Percentiles rank a stretch among this genome's conserved stretches.
phyloP scores from a whole-genome alignment of 805 yeast genomes.

The Groenewaldozyma tartarivorans region DNA sequence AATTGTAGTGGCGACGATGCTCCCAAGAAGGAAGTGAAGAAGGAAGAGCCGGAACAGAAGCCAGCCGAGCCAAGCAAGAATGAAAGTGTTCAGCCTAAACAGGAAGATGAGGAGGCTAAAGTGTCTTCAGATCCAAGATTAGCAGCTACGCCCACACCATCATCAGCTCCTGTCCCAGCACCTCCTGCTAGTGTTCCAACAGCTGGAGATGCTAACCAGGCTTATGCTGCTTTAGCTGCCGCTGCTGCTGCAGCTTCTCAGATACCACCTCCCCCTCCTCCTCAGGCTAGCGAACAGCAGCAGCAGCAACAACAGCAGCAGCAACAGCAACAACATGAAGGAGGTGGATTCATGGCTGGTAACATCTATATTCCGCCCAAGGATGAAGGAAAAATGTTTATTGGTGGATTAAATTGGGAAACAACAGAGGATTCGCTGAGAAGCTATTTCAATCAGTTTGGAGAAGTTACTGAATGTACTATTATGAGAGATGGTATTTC shows the following conservation, averaged over 20 bases:
- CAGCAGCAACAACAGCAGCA: slow-evolving; percentile 1
- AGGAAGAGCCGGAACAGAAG: background rate
- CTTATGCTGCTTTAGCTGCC: slow-evolving; percentile 7
- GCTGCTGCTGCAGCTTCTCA: slow-evolving; percentile 2
- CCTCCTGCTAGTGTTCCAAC: slow-evolving; percentile 16
- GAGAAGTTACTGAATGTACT: slow-evolving; percentile 78
- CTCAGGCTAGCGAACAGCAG: slow-evolving; percentile 1
- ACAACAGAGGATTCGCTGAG: slow-evolving; percentile 82
- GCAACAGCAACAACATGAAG: slow-evolving; percentile 3
- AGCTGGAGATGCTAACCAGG: slow-evolving; percentile 9
- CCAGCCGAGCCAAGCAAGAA: background rate
- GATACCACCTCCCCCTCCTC: slow-evolving; percentile 4
- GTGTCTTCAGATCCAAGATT: slow-evolving; percentile 5
- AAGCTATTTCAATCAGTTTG: slow-evolving; percentile 77
- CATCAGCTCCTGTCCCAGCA: slow-evolving; percentile 13
- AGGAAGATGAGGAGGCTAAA: slow-evolving; percentile 3
- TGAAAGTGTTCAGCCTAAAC: slow-evolving; percentile 2
- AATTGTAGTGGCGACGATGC: slow-evolving; percentile 30
- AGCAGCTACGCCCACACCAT: slow-evolving; percentile 10
- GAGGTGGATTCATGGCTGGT: slow-evolving; percentile 24
- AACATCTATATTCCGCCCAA: slow-evolving; percentile 42
- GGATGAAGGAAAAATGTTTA: slow-evolving; percentile 85
- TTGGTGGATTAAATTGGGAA: slow-evolving; percentile 98
- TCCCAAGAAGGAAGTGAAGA: slow-evolving; percentile 25
- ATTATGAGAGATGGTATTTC: slow-evolving; percentile 86